A percentile compares a stretch with the other conserved stretches of the same genome.
Conservation (phyloP, 176 grass and related monocot genomes). For the Ensete ventricosum region DNA sequence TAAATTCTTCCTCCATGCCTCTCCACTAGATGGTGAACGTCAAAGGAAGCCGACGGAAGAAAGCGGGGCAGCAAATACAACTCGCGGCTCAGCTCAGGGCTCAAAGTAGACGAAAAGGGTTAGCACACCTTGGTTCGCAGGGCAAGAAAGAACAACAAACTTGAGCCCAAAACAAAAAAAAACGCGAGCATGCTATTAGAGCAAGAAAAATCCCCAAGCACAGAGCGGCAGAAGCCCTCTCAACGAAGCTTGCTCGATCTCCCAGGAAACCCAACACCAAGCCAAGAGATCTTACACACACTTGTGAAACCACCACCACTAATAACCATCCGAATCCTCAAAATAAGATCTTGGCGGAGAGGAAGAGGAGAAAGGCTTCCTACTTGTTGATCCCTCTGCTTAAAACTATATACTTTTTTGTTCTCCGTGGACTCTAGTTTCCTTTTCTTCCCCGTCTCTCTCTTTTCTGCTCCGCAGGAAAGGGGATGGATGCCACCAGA, state of each 20-base stretch:
- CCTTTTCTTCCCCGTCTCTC: neutral
- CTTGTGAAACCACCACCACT: neutral
- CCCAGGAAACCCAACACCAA: neutral
- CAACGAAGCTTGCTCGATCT: neutral
- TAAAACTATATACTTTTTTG: neutral
- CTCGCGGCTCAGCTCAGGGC: neutral
- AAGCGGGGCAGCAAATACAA: neutral
- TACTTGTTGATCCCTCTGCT: neutral
- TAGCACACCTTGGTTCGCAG: neutral
- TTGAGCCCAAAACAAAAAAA: neutral
- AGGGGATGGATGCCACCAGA: neutral
- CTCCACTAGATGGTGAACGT: neutral
- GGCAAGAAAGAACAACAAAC: neutral
- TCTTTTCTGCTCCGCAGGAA: neutral
- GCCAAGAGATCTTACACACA: neutral
- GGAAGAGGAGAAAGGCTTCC: neutral
- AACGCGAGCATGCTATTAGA: neutral
- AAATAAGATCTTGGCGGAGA: neutral
- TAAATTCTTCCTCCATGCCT: constrained; percentile 2
- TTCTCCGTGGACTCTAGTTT: neutral
- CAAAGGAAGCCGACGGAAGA: neutral
- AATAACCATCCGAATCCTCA: neutral
- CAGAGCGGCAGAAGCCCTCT: neutral
- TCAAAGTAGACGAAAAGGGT: neutral
- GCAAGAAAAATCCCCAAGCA: neutral